Evolutionary conservation across 106 monocot genomes (phyloP).

Genomic region (Dendrobium huoshanense): DNA sequence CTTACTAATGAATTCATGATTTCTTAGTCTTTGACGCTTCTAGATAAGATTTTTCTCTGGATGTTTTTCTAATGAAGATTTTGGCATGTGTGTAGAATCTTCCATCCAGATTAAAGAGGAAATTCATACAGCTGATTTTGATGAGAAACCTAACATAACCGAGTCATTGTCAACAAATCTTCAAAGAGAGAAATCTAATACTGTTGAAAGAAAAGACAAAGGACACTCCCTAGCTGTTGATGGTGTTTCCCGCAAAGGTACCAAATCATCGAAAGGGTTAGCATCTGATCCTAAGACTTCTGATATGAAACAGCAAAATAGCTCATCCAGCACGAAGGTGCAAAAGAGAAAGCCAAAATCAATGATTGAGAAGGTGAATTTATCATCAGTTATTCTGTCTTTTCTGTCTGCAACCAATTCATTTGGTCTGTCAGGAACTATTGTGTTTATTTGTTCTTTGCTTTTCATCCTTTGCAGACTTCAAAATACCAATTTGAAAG

Average conservation of each 20-base stretch:
- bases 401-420: not conserved
- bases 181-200: conserved; percentile 41
- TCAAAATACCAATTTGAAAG: conserved; percentile 30
- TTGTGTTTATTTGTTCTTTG: not conserved
- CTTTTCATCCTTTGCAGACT: conserved; percentile 28
- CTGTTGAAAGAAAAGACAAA: conserved; percentile 38
- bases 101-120: conserved; percentile 86
- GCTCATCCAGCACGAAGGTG: conserved; percentile 24
- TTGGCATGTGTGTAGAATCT: conserved; percentile 43
- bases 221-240: conserved; percentile 20
- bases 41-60: not conserved
- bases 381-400: not conserved
- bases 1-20: not conserved
- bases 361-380: conserved; percentile 38
- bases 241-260: conserved; percentile 29
- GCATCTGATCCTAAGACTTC: conserved; percentile 30
- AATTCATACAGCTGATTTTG: conserved; percentile 31
- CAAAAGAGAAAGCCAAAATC: conserved; percentile 58
- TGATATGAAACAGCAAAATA: conserved; percentile 42
- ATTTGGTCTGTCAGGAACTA: not conserved
- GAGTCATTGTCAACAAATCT: conserved; percentile 31
- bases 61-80: conserved; percentile 3
- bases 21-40: not conserved
- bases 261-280: conserved; percentile 40
- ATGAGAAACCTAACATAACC: conserved; percentile 39